These are phyloP conservation scores for Nemania bipapillata DNA, from an alignment of 2,329 filamentous ascomycete species.

Conservation along the genomic window DNA sequence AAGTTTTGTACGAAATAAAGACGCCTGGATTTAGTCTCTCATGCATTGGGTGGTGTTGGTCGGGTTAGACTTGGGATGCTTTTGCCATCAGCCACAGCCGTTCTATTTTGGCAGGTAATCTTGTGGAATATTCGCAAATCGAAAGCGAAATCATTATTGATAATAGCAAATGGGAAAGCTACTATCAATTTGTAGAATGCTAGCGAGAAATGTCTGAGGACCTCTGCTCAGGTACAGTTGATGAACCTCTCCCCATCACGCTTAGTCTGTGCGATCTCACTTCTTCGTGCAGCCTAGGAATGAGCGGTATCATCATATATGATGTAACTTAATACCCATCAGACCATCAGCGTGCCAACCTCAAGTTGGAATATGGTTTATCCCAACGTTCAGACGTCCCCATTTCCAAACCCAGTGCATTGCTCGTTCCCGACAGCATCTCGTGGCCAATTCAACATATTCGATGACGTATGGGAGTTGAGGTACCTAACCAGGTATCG, in stretches of 20 bases:
- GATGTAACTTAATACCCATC: conserved; percentile 18
- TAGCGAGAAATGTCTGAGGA: neutral
- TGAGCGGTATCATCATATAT: neutral
- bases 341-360: neutral
- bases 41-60: conserved; percentile 47
- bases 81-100: neutral
- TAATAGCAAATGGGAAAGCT: conserved; percentile 23
- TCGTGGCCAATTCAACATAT: neutral
- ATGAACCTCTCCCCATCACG: neutral
- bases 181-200: neutral
- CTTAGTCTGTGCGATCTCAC: neutral
- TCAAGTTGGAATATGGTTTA: neutral
- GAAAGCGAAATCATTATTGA: conserved; percentile 7
- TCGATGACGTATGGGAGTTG: neutral
- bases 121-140: conserved; percentile 5
- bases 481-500: neutral
- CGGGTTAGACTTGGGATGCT: conserved; percentile 29
- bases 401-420: neutral
- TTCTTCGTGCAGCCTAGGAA: neutral
- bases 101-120: conserved; percentile 7
- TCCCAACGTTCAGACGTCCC: neutral
- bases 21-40: conserved; percentile 33
- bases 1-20: conserved; percentile 17
- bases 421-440: neutral
- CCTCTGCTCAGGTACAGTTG: neutral